These are phyloP conservation scores for Pontederia crassipes DNA, from an alignment of 176 grass and related monocot species.

Conservation along the genomic window DNA sequence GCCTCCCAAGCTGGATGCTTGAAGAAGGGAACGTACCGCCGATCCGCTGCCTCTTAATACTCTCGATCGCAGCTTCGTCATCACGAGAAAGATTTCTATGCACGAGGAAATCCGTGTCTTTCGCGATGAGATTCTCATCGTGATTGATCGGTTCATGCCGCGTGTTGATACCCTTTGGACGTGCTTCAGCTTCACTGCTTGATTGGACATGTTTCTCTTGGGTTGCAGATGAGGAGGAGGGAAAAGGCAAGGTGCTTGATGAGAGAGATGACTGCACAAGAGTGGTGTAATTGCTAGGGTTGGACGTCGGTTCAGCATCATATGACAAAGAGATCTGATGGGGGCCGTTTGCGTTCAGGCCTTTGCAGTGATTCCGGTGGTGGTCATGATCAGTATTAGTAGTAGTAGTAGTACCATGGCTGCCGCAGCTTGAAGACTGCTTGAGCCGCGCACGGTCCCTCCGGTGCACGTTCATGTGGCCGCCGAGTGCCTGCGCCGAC, in stretches of 20 bases:
- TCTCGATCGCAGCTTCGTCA: no score
- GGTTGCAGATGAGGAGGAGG: background rate
- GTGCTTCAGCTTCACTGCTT: background rate
- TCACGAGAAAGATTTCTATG: no score
- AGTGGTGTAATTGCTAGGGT: background rate
- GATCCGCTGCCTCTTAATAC: background rate
- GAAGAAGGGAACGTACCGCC: background rate
- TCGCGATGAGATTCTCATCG: no score
- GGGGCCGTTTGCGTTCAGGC: background rate
- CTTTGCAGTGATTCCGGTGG: background rate
- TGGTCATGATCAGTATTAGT: no score
- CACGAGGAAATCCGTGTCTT: no score
- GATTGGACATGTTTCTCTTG: background rate
- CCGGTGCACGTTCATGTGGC: slow-evolving; percentile 20
- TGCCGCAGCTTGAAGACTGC: background rate
- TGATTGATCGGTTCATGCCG: background rate
- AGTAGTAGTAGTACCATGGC: no score
- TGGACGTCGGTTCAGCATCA: background rate
- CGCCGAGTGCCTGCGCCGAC: slow-evolving; percentile 10
- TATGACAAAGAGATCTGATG: background rate
- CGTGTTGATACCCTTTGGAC: background rate
- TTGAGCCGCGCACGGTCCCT: slow-evolving; percentile 10
- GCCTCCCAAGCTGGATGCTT: background rate
- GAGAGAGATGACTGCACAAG: background rate
- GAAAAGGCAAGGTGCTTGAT: background rate